These are phyloP conservation scores for Cladosporium sp. DNA, from an alignment of 2,329 filamentous ascomycete genomes.

Conservation along the genomic window DNA sequence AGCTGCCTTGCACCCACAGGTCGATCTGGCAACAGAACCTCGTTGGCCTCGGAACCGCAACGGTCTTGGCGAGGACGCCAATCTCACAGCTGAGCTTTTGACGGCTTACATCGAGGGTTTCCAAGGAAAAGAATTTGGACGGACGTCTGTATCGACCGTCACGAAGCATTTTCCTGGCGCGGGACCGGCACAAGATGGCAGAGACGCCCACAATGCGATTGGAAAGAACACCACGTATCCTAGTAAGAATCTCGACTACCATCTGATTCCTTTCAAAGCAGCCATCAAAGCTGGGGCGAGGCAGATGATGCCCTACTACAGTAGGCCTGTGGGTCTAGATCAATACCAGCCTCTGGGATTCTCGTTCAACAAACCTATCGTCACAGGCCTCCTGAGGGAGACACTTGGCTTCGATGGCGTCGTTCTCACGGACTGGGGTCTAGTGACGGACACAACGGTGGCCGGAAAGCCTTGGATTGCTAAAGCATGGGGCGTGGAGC, in stretches of 20 bases:
- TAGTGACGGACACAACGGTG: conserved; percentile 46
- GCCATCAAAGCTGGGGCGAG: conserved; percentile 47
- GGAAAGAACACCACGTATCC: conserved; percentile 51
- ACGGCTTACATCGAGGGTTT: conserved; percentile 48
- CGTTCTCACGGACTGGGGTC: conserved; percentile 62
- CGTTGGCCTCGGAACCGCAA: conserved; percentile 46
- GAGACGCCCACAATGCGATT: conserved; percentile 51
- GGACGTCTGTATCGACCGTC: conserved; percentile 43
- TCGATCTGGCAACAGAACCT: conserved; percentile 50
- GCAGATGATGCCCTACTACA: conserved; percentile 53
- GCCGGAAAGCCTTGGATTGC: conserved; percentile 44
- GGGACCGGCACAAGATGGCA: conserved; percentile 46
- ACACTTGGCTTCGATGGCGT: conserved; percentile 68
- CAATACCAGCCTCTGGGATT: conserved; percentile 47
- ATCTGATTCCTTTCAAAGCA: conserved; percentile 49
- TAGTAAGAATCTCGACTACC: conserved; percentile 48
- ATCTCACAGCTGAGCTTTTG: conserved; percentile 25
- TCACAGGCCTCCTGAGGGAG: conserved; percentile 66
- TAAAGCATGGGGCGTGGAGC: conserved; percentile 49
- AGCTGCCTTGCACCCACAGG: conserved; percentile 47
- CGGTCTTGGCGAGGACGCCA: conserved; percentile 49
- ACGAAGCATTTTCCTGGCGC: conserved; percentile 54
- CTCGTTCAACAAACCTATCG: conserved; percentile 51
- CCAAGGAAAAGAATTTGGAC: conserved; percentile 43
- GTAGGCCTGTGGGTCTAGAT: conserved; percentile 42